Conservation (phyloP, 2,329 filamentous ascomycete genomes). For the Fusarium pseudograminearum region DNA sequence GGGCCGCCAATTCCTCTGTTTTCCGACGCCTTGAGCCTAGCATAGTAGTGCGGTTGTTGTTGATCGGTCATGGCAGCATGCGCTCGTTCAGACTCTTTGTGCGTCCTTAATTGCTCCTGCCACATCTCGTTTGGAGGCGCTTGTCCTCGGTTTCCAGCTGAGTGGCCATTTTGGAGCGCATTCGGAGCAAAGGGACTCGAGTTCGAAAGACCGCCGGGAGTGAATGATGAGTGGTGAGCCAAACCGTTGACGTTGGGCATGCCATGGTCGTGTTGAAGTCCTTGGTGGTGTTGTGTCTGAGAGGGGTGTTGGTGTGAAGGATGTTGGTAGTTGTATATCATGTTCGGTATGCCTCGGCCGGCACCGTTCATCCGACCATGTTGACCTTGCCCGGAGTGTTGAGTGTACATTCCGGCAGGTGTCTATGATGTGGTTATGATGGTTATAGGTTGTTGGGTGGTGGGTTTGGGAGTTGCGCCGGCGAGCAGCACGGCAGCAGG, state of each 20-base stretch:
- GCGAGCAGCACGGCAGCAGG: slow-evolving; percentile 48
- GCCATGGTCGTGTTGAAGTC: slow-evolving; percentile 69
- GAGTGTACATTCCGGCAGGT: slow-evolving; percentile 75
- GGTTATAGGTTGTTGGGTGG: slow-evolving; percentile 29
- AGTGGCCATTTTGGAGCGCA: slow-evolving; percentile 69
- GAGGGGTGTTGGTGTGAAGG: slow-evolving; percentile 71
- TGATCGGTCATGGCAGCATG: slow-evolving; percentile 78
- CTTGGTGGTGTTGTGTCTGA: slow-evolving; percentile 73
- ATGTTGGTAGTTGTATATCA: slow-evolving; percentile 79
- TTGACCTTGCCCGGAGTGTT: slow-evolving; percentile 73
- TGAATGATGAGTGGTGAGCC: slow-evolving; percentile 57
- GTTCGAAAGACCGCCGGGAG: slow-evolving; percentile 66
- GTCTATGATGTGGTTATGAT: slow-evolving; percentile 33
- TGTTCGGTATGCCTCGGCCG: slow-evolving; percentile 68
- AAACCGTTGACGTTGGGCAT: slow-evolving; percentile 66
- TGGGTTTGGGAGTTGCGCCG: slow-evolving; percentile 45
- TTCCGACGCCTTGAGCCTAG: slow-evolving; percentile 75
- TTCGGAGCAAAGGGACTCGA: slow-evolving; percentile 69
- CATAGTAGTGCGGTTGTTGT: slow-evolving; percentile 77
- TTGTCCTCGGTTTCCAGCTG: slow-evolving; percentile 62
- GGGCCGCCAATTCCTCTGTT: slow-evolving; percentile 74
- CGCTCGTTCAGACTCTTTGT: slow-evolving; percentile 79
- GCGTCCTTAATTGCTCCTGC: slow-evolving; percentile 86
- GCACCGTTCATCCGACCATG: slow-evolving; percentile 77
- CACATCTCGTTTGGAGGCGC: slow-evolving; percentile 76